Evolutionary conservation across 1,284 basidiomycete genomes (phyloP).

Genomic region (Fomitopsis palustris): DNA sequence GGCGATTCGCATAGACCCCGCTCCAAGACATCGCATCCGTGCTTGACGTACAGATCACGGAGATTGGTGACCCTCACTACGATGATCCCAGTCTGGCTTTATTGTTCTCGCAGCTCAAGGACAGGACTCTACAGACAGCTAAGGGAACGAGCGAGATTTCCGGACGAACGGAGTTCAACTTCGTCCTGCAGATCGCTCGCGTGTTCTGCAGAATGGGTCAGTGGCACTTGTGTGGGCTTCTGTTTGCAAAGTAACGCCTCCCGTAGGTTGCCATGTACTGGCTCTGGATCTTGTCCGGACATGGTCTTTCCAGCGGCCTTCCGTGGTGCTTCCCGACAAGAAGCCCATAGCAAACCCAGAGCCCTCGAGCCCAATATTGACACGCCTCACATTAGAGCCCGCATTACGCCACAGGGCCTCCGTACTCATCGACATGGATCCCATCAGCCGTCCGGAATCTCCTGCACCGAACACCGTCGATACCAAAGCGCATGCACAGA

Average conservation of each 20-base stretch:
- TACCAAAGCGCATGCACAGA: conserved; percentile 12
- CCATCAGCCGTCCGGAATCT: conserved; percentile 55
- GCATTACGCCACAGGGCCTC: conserved; percentile 59
- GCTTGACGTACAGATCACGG: conserved; percentile 49
- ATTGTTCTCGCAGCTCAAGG: conserved; percentile 86
- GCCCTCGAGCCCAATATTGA: conserved; percentile 39
- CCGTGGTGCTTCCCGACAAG: conserved; percentile 32
- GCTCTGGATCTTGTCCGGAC: conserved; percentile 83
- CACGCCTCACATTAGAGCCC: conserved; percentile 53
- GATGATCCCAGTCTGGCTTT: conserved; percentile 90
- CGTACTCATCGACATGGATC: conserved; percentile 85
- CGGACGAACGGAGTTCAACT: conserved; percentile 85
- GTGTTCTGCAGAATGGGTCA: conserved; percentile 91
- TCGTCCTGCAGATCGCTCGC: conserved; percentile 88
- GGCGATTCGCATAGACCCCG: conserved; percentile 55
- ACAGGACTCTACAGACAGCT: conserved; percentile 87
- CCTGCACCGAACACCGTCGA: conserved; percentile 31
- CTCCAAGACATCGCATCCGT: conserved; percentile 64
- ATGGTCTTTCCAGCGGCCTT: conserved; percentile 88
- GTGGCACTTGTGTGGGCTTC: conserved; percentile 20
- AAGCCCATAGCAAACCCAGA: conserved; percentile 12
- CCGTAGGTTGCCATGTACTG: conserved; percentile 84
- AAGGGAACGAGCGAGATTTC: conserved; percentile 90
- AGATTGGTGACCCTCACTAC: conserved; percentile 83
- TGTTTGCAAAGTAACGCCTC: background rate